These are phyloP conservation scores for Schoenoplectus tabernaemontani DNA, from an alignment of 202 grass and related monocot genomes.

Conservation along the genomic window DNA sequence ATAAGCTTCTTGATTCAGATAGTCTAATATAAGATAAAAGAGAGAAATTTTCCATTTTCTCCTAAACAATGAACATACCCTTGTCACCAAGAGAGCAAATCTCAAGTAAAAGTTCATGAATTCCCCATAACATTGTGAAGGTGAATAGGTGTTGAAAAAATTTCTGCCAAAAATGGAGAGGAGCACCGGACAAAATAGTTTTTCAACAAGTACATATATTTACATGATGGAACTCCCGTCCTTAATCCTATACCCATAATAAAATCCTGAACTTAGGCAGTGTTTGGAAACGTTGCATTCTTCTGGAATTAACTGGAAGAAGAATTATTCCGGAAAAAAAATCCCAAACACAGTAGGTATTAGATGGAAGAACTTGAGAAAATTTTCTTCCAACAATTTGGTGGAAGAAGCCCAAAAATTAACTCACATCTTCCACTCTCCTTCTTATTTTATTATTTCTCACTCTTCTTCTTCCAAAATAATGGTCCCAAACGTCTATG, in stretches of 20 bases:
- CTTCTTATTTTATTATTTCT: too few species aligned
- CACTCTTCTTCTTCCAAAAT: too few species aligned
- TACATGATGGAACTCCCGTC: not conserved
- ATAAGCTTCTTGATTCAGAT: not conserved
- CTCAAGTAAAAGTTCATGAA: not conserved
- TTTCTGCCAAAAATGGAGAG: not conserved
- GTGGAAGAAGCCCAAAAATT: too few species aligned
- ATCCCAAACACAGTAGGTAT: too few species aligned
- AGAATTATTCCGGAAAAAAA: too few species aligned
- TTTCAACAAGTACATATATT: not conserved
- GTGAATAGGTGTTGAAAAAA: not conserved
- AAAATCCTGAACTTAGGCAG: not conserved
- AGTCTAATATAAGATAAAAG: not conserved
- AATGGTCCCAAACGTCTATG: too few species aligned
- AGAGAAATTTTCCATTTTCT: not conserved
- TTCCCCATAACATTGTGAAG: too few species aligned
- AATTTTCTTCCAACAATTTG: too few species aligned
- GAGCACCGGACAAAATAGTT: not conserved
- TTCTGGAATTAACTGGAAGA: too few species aligned
- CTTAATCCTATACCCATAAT: not conserved
- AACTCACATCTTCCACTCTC: too few species aligned
- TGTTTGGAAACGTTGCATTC: too few species aligned
- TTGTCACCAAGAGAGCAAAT: not conserved
- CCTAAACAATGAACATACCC: not conserved
- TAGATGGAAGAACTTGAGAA: too few species aligned